phyloP scores from a whole-genome alignment of 176 grass and related monocot species.

The Oryza officinalis region DNA sequence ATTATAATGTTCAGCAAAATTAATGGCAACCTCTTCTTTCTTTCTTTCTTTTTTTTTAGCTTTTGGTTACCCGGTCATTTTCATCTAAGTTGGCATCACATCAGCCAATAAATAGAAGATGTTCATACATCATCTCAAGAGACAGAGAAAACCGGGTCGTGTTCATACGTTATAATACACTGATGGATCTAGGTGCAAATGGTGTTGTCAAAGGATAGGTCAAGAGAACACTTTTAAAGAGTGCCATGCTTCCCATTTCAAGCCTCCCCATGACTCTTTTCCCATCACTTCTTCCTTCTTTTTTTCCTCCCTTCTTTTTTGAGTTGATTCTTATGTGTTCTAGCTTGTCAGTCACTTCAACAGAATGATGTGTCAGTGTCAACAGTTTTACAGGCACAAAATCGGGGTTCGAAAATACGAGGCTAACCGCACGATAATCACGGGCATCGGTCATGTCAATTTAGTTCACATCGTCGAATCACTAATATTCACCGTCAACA shows the following conservation, averaged over 20 bases:
- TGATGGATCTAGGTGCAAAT: neutral
- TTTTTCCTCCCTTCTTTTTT: neutral
- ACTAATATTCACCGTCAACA: neutral
- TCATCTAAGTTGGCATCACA: constrained; percentile 32
- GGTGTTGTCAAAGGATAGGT: constrained; percentile 20
- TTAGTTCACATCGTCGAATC: no score
- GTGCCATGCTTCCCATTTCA: neutral
- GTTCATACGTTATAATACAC: neutral
- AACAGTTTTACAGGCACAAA: neutral
- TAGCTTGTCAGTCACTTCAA: neutral
- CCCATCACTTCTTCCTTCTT: neutral
- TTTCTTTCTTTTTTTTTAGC: neutral
- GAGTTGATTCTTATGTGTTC: neutral
- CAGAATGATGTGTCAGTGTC: neutral
- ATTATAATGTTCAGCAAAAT: neutral
- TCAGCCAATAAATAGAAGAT: constrained; percentile 25
- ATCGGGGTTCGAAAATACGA: neutral
- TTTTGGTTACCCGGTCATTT: constrained; percentile 22
- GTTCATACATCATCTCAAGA: constrained; percentile 19
- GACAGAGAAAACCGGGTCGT: neutral
- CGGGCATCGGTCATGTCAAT: no score
- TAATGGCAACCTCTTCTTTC: neutral
- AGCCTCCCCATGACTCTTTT: neutral
- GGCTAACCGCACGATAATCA: neutral
- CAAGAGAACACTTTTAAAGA: neutral